Base-by-base conservation (phyloP, 108 stramenopile species). In the Craspedostauros australis region DNA sequence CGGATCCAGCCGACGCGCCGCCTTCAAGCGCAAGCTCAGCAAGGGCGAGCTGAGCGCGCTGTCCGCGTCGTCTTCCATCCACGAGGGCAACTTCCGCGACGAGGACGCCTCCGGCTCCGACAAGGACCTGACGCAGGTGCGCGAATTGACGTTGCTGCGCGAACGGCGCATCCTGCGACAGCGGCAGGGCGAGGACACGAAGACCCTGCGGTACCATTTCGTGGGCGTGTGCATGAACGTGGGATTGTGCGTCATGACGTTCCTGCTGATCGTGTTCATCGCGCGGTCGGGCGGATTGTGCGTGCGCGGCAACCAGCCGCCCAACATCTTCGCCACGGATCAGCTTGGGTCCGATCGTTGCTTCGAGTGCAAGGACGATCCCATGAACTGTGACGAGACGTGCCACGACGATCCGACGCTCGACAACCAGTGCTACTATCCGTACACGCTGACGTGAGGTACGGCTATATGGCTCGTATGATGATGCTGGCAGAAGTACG, bases 241-340 rank as follows among this genome's bases (percentile, higher is more conserved):
- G 25, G 27, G 41, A 4, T 21, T 68, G 36, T 43, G 51, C 3
- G 36, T 51, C 11, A 47, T 72, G 5, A 47, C 59, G 15, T 33
- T 72, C 24, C 58, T 57, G 26, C 39, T 72, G 8, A 72, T 72
- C 24, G 31, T 64, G 16, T 39, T 39, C 22, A 57, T 72, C 29
- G 50, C 47, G 1, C 30, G 45, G 19, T 60, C 32, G 45, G 70
- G 70, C 23, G 70, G 70, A n/a, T 40, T 72, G 5, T 72, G 70
- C 41, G 54, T 72, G 26, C 5, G 18, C n/a, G 37, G 54, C 28
- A 37, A 50, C 27, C 23, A 50, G 9, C 15, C 9, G 8, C 30
- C 47, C 23, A 44, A 45, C 9, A 16, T 68, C 24, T 68, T 68
- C 33, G 26, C 31, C 19, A 45, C 46, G 39, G 44, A 60, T 30